phyloP scores from a whole-genome alignment of 257 asterid species.

The Coffea eugenioides region DNA sequence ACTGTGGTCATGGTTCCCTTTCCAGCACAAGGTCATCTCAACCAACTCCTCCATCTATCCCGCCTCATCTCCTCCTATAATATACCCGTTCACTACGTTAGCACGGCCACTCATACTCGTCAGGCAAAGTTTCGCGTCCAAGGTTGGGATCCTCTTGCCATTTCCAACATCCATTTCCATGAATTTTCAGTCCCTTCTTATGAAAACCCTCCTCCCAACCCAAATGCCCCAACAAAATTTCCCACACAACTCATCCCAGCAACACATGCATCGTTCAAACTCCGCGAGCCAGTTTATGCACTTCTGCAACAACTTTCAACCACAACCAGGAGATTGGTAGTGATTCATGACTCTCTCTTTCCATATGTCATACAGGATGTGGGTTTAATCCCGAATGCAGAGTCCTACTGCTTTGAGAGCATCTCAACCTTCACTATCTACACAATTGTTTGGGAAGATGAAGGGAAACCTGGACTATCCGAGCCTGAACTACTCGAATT shows the following conservation, averaged over 20 bases:
- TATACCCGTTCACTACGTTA: conserved; percentile 14
- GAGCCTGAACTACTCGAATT: conserved; percentile 14
- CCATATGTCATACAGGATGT: conserved; percentile 24
- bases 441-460: background rate
- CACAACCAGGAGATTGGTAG: conserved; percentile 8
- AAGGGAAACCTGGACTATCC: conserved; percentile 18
- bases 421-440: conserved; percentile 15
- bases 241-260: conserved; percentile 24
- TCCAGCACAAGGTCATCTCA: conserved; percentile 23
- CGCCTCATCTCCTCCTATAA: conserved; percentile 20
- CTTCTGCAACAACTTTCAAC: conserved; percentile 6
- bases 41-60: conserved; percentile 21
- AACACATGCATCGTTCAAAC: conserved; percentile 10
- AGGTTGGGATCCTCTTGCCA: background rate
- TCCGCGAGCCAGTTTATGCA: conserved; percentile 16
- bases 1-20: conserved; percentile 20
- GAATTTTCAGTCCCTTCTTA: conserved; percentile 23
- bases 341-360: conserved; percentile 26
- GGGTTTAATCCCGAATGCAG: conserved; percentile 17
- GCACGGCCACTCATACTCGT: conserved; percentile 11
- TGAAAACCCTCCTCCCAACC: conserved; percentile 21
- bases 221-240: conserved; percentile 6
- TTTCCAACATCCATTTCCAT: conserved; percentile 31
- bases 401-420: conserved; percentile 25
- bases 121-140: conserved; percentile 1